These are phyloP conservation scores for Fagus crenata DNA, from an alignment of 306 rosid species.

Conservation along the genomic window DNA sequence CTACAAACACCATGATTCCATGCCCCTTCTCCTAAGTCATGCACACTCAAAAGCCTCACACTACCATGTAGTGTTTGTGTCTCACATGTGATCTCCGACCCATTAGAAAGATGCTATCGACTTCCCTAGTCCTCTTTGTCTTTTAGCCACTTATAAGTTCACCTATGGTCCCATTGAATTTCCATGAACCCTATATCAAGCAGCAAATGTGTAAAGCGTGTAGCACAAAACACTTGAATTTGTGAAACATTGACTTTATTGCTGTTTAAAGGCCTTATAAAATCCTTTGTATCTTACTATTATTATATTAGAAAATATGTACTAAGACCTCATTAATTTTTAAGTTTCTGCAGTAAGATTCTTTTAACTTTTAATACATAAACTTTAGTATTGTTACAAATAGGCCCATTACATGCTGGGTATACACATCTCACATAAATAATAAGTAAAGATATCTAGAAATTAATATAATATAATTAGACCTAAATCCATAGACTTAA, in stretches of 20 bases:
- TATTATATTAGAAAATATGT: no score
- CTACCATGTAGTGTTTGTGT: slow-evolving; percentile 32
- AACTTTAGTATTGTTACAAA: no score
- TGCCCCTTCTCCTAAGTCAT: slow-evolving; percentile 49
- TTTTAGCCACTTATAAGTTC: slow-evolving; percentile 23
- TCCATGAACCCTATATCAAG: slow-evolving; percentile 29
- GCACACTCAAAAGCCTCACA: slow-evolving; percentile 43
- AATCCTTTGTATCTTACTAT: neutral
- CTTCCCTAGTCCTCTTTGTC: slow-evolving; percentile 29
- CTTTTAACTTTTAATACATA: no score
- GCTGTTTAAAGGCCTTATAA: neutral
- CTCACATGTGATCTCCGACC: slow-evolving; percentile 54
- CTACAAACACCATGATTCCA: slow-evolving; percentile 54
- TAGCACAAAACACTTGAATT: slow-evolving; percentile 18
- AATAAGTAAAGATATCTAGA: no score
- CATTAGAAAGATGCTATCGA: slow-evolving; percentile 30
- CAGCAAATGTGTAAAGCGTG: slow-evolving; percentile 10
- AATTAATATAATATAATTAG: no score
- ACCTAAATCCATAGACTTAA: no score
- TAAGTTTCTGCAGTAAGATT: no score
- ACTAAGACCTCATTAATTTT: no score
- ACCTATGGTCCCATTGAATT: slow-evolving; percentile 30
- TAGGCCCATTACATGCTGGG: no score
- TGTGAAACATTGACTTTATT: slow-evolving; percentile 11
- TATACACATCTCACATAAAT: no score